phyloP scores from a whole-genome alignment of 176 grass and related monocot species.

The Phoenix roebelenii region DNA sequence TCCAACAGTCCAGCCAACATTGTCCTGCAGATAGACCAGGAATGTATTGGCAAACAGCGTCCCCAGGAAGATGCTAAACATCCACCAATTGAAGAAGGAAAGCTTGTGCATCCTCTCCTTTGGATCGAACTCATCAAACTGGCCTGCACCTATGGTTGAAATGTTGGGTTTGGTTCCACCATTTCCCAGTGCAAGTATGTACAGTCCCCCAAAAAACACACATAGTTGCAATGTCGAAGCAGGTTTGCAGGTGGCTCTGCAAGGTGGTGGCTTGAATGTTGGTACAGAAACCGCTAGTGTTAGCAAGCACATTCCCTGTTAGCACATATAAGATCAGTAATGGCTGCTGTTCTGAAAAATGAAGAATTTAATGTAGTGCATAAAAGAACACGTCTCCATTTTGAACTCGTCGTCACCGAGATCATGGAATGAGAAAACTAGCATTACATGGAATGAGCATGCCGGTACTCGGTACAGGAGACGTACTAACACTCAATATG shows the following conservation, averaged over 20 bases:
- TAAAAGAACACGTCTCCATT: no score
- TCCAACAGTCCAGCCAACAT: slow-evolving; percentile 58
- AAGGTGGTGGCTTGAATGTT: slow-evolving; percentile 46
- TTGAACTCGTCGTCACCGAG: no score
- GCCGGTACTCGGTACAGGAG: no score
- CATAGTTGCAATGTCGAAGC: slow-evolving; percentile 40
- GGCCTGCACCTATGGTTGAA: slow-evolving; percentile 86
- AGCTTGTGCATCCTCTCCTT: slow-evolving; percentile 59
- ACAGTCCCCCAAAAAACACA: slow-evolving; percentile 61
- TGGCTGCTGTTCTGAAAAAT: no score
- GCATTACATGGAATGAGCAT: no score
- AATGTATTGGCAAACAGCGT: slow-evolving; percentile 71
- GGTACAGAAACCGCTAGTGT: slow-evolving; percentile 60
- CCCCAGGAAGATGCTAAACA: slow-evolving; percentile 65
- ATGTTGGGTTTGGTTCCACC: slow-evolving; percentile 87
- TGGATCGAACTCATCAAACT: slow-evolving; percentile 77
- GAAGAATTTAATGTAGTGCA: no score
- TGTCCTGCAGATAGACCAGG: slow-evolving; percentile 88
- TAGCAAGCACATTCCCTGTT: slow-evolving; percentile 67
- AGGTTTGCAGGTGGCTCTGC: slow-evolving; percentile 38
- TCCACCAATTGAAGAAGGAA: slow-evolving; percentile 99
- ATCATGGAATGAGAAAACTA: no score
- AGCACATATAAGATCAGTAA: neutral
- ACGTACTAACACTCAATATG: no score
- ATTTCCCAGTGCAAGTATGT: slow-evolving; percentile 66